Evolutionary conservation across 1,284 basidiomycete species (phyloP).

Genomic region (Cutaneotrichosporon mucoides): DNA sequence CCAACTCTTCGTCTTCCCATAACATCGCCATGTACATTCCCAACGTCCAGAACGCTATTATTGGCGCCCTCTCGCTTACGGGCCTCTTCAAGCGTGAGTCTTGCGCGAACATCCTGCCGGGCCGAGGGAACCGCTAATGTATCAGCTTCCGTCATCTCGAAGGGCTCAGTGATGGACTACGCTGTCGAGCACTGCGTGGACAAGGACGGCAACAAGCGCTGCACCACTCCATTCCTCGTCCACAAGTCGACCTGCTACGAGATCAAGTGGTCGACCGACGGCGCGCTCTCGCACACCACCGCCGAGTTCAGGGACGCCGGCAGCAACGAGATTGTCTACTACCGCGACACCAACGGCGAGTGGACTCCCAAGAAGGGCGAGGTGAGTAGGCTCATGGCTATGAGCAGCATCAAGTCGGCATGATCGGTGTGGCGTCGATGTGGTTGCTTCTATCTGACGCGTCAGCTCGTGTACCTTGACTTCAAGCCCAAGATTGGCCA

Average conservation of each 20-base stretch:
- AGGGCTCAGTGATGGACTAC: conserved; percentile 42
- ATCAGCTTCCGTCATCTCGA: conserved; percentile 13
- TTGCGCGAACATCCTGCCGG: no score
- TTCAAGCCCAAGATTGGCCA: conserved; percentile 47
- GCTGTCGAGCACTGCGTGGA: conserved; percentile 46
- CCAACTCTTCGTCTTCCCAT: no score
- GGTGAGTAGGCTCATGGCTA: neutral
- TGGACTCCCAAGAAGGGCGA: conserved; percentile 47
- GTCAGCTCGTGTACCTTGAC: conserved; percentile 44
- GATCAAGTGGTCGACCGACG: conserved; percentile 47
- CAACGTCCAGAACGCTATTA: no score
- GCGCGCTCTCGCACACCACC: conserved; percentile 46
- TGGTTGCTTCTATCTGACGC: conserved; percentile 4
- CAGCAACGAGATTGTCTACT: conserved; percentile 43
- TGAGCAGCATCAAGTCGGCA: no score
- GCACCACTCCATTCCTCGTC: conserved; percentile 46
- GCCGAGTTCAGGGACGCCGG: conserved; percentile 46
- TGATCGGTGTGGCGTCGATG: conserved; percentile 20
- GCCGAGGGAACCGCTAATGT: no score
- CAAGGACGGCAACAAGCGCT: conserved; percentile 38
- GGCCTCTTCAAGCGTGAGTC: no score
- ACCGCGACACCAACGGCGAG: conserved; percentile 46
- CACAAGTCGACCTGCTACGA: conserved; percentile 44
- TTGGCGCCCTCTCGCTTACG: no score
- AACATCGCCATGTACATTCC: no score